A percentile compares a stretch with the other conserved stretches of the same genome.
phyloP scores from a whole-genome alignment of 257 asterid genomes.

The Cynanchum wilfordii region DNA sequence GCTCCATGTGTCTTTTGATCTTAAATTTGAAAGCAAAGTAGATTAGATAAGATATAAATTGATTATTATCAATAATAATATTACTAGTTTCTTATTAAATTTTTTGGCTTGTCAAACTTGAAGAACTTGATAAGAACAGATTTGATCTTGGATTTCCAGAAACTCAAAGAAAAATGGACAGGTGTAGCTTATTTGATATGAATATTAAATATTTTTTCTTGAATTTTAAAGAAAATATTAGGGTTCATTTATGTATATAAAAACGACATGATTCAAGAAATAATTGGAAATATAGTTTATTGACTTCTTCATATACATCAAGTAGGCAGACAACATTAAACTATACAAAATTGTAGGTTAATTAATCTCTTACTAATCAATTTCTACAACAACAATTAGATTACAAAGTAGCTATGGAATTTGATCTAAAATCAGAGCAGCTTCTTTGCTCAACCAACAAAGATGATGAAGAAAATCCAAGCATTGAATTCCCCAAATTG shows the following conservation, averaged over 20 bases:
- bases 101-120: not conserved
- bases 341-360: not conserved
- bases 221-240: too few species aligned
- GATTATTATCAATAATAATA: too few species aligned
- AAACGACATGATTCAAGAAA: too few species aligned
- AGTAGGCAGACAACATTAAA: too few species aligned
- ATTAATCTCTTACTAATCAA: not conserved
- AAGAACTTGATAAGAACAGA: not conserved
- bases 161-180: not conserved
- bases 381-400: not conserved
- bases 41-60: not conserved
- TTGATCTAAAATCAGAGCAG: constrained; percentile 39
- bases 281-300: too few species aligned
- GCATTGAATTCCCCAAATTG: constrained; percentile 64
- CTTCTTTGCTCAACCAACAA: constrained; percentile 31
- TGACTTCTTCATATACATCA: not conserved
- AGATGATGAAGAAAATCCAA: constrained; percentile 53
- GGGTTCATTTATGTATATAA: too few species aligned
- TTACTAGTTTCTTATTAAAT: not conserved
- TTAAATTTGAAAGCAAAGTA: not conserved
- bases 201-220: too few species aligned
- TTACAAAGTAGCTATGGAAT: not conserved
- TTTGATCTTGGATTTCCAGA: constrained; percentile 1
- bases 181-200: not conserved
- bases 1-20: not conserved